Conservation (phyloP, 225 moss, liverwort and hornwort genomes). For the Ulota crispa region DNA sequence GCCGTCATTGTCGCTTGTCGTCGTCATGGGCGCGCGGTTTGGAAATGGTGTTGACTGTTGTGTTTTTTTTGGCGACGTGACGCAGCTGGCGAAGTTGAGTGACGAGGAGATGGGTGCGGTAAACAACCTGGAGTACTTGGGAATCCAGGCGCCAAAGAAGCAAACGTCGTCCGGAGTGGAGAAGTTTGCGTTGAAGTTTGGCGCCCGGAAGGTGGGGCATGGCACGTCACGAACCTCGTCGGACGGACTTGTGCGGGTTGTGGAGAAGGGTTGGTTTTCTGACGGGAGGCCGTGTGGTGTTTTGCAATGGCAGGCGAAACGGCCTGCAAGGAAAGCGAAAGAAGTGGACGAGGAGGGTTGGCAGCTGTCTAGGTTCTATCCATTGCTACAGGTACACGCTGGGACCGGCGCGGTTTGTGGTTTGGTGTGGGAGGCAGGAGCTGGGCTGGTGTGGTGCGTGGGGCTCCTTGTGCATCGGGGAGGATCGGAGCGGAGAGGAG, state of each 20-base stretch:
- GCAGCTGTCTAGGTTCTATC: conserved; percentile 91
- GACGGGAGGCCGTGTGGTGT: conserved; percentile 4
- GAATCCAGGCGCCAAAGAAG: conserved; percentile 81
- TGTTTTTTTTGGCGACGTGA: conserved; percentile 1
- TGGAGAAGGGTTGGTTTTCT: not conserved
- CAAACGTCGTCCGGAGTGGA: conserved; percentile 63
- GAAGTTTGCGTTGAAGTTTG: conserved; percentile 84
- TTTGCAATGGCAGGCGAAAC: conserved; percentile 61
- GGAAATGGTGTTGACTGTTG: not conserved
- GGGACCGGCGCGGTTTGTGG: conserved; percentile 12
- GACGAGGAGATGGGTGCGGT: conserved; percentile 91
- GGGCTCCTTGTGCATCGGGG: conserved; percentile 14
- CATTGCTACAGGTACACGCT: conserved; percentile 74
- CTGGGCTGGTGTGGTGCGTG: conserved; percentile 4
- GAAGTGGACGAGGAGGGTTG: conserved; percentile 77
- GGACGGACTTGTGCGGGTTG: conserved; percentile 11
- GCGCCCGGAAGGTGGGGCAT: conserved; percentile 78
- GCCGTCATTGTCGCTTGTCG: not conserved
- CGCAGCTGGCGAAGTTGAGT: conserved; percentile 80
- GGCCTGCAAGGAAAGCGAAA: conserved; percentile 82
- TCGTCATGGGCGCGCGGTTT: not conserved
- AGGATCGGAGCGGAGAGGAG: not conserved
- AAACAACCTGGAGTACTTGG: conserved; percentile 90
- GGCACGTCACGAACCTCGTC: not conserved
- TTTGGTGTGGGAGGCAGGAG: conserved; percentile 10